phyloP scores from a whole-genome alignment of 2,329 filamentous ascomycete genomes.

The Botrytis aclada region DNA sequence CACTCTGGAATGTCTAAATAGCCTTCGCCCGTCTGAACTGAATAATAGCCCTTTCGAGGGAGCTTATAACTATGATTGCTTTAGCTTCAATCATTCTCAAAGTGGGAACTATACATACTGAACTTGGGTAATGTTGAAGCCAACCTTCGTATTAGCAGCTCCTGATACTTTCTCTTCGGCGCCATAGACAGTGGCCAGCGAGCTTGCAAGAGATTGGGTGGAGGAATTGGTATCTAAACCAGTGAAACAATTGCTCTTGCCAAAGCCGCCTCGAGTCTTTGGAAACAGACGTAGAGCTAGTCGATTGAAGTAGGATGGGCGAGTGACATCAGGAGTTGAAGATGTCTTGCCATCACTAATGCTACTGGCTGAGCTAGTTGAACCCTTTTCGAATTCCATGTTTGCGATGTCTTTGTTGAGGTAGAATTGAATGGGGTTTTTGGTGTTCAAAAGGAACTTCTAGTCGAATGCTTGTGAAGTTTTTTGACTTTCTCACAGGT shows the following conservation, averaged over 20 bases:
- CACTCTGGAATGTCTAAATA: too few relatives aligned
- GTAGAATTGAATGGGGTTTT: background rate
- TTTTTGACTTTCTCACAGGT: background rate
- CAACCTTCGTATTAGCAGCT: too few relatives aligned
- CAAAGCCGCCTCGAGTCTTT: accelerated
- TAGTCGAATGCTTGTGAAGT: background rate
- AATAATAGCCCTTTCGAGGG: background rate
- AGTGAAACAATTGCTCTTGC: background rate
- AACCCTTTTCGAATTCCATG: background rate
- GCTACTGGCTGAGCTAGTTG: background rate
- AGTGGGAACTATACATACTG: background rate
- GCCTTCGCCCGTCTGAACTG: accelerated
- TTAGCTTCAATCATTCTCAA: background rate
- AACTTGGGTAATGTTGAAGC: background rate
- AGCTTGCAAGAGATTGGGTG: background rate
- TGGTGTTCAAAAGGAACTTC: background rate
- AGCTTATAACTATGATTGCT: too few relatives aligned
- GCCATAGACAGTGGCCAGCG: accelerated
- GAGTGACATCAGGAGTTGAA: background rate
- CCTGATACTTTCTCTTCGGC: background rate
- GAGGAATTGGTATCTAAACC: background rate
- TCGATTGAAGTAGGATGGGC: background rate
- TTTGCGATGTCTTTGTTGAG: background rate
- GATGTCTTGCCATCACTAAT: background rate
- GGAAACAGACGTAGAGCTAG: background rate